Base-by-base conservation (phyloP, 176 grass and related monocot species). In the Areca catechu region DNA sequence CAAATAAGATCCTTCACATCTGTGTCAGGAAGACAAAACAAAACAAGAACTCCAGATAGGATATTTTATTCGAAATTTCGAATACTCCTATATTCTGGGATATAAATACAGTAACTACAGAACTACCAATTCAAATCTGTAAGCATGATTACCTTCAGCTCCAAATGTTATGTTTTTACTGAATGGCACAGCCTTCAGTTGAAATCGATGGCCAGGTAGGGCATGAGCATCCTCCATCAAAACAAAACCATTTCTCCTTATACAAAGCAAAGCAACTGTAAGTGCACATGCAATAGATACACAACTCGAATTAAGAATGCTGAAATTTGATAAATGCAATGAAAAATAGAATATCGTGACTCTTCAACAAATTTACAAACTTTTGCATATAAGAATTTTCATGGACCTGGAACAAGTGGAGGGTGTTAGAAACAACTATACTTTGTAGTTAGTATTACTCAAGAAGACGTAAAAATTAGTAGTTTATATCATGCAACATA, bases 151-250 rank as follows among this genome's bases (percentile, higher is more conserved):
- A 91, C 93, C 93, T 91, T 88, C 77, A 80, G 76, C 75, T 55
- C 93, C 93, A 75, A 97, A 97, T 30, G 87, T 88, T 20, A 91
- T 78, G 61, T 85, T 97, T 80, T 85, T 97, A 73, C 93, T 97
- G 76, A 97, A 97, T 3, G 93, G 93, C 17, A 97, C 87, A 29
- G 83, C 87, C 91, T 91, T 88, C 60, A 97, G 48, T 69, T 91
- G 74, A 81, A 85, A 88, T 69, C 81, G 80, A 51, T 82, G 80
- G 52, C 93, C 83, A 75, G 87, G 93, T 19, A 62, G 68, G 50
- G 83, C 80, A 73, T 85, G 78, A 47, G 84, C 27, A 79, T 97
- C 93, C 70, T 88, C 86, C 64, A 76, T 76, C 80, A 97, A 78
- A 61, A 82, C 65, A 80, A 91, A 97, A 60, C 87, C 93, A 83